Evolutionary conservation across 2,329 filamentous ascomycete genomes (phyloP).

Genomic region (Lizonia empirigonia): DNA sequence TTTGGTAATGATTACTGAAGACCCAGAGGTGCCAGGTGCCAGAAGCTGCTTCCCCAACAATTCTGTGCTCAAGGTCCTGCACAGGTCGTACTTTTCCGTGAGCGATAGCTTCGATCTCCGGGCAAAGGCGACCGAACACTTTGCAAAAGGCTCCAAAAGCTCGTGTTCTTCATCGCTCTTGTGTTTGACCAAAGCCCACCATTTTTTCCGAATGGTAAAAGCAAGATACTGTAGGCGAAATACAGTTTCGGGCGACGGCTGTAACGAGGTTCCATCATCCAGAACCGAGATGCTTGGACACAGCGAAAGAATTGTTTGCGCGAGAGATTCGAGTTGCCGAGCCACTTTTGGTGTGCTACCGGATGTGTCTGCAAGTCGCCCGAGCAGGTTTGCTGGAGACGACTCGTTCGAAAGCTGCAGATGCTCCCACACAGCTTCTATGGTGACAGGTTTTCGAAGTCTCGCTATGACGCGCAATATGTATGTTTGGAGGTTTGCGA

Average conservation of each 20-base stretch:
- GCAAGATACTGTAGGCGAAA: conserved; percentile 69
- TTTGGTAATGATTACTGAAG: conserved; percentile 18
- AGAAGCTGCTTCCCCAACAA: conserved; percentile 1
- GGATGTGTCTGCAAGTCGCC: conserved; percentile 54
- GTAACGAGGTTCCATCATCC: conserved; percentile 66
- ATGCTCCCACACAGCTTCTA: conserved; percentile 63
- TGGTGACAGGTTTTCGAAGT: conserved; percentile 63
- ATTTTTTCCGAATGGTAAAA: conserved; percentile 65
- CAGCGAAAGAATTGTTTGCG: conserved; percentile 68
- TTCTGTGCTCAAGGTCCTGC: conserved; percentile 32
- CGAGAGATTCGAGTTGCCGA: conserved; percentile 69
- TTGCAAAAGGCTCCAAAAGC: conserved; percentile 67
- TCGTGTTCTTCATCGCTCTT: conserved; percentile 67
- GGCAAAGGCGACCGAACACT: conserved; percentile 66
- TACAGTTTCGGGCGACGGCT: conserved; percentile 61
- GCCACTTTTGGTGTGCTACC: conserved; percentile 62
- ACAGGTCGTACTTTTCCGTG: conserved; percentile 50
- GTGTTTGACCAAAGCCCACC: conserved; percentile 69
- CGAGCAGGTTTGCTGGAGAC: conserved; percentile 65
- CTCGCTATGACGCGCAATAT: conserved; percentile 67
- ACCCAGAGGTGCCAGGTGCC: not conserved
- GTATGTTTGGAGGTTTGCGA: conserved; percentile 69
- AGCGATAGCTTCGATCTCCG: conserved; percentile 55
- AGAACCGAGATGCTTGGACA: conserved; percentile 69
- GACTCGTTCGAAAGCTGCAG: conserved; percentile 60